Conservation (phyloP, 2,329 filamentous ascomycete species). For the Penicillium crustosum region DNA sequence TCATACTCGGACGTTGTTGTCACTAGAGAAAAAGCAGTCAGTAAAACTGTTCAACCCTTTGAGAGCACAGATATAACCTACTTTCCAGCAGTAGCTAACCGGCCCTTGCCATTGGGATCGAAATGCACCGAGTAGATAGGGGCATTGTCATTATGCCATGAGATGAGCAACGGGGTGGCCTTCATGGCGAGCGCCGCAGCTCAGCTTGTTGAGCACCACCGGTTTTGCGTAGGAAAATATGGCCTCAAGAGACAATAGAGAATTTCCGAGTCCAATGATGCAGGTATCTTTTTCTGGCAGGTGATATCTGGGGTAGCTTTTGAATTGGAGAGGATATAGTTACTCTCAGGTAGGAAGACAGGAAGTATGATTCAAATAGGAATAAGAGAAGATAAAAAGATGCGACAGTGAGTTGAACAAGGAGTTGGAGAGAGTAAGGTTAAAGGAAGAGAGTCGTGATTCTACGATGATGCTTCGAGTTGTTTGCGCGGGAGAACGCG, state of each 20-base stretch:
- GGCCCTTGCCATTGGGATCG: conserved; percentile 85
- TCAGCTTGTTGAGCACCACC: conserved; percentile 21
- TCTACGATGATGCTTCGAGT: conserved; percentile 30
- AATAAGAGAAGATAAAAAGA: background rate
- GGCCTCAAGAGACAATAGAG: conserved; percentile 1
- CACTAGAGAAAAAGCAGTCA: conserved; percentile 43
- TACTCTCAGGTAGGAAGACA: background rate
- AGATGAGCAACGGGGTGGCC: conserved; percentile 91
- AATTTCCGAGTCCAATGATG: conserved; percentile 8
- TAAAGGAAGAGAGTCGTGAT: conserved; percentile 16
- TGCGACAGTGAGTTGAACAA: conserved; percentile 1
- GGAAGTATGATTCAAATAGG: background rate
- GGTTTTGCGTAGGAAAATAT: background rate
- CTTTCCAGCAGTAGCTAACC: conserved; percentile 89
- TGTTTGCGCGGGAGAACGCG: conserved; percentile 28
- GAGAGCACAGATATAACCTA: conserved; percentile 30
- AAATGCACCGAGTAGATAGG: conserved; percentile 98
- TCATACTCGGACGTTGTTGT: conserved; percentile 89
- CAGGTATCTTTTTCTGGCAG: conserved; percentile 8
- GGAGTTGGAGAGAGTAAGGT: background rate
- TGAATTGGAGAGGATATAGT: background rate
- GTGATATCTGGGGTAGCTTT: conserved; percentile 8
- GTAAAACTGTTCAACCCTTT: conserved; percentile 3
- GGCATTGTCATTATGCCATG: conserved; percentile 97
- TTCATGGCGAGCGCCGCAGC: conserved; percentile 66